Percentiles rank a stretch among this genome's conserved stretches.
Evolutionary conservation across 2,329 filamentous ascomycete species (phyloP).

Genomic region (Juglanconis sp.): DNA sequence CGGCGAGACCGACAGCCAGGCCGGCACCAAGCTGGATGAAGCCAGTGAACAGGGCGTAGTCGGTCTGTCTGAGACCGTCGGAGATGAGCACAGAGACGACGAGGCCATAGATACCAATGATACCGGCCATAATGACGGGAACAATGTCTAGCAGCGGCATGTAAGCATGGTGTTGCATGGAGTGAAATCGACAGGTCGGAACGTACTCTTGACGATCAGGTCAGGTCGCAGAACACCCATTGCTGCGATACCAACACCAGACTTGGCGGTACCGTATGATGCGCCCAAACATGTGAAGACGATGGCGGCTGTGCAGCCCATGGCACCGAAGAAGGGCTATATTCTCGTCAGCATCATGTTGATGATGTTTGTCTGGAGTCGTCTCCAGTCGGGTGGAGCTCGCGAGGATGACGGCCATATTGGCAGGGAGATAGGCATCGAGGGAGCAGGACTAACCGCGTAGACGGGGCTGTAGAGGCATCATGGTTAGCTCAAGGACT

Average conservation of each 20-base stretch:
- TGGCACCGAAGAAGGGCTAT: constrained; percentile 89
- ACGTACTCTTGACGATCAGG: constrained; percentile 97
- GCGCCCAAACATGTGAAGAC: constrained; percentile 50
- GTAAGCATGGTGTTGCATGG: constrained; percentile 16
- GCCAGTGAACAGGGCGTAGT: constrained; percentile 70
- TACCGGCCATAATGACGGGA: constrained; percentile 99
- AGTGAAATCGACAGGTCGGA: neutral
- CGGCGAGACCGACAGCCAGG: constrained; percentile 76
- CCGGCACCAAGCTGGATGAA: constrained; percentile 85
- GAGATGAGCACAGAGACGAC: constrained; percentile 87
- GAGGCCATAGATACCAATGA: constrained; percentile 97
- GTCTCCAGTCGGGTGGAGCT: constrained; percentile 25
- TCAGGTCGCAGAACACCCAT: constrained; percentile 98
- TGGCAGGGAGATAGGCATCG: constrained; percentile 14
- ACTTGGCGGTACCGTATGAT: constrained; percentile 76
- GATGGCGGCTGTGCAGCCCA: constrained; percentile 76
- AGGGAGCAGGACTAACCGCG: constrained; percentile 72
- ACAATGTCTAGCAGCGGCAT: constrained; percentile 72
- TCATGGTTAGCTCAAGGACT: constrained; percentile 42
- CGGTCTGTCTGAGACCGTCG: constrained; percentile 68
- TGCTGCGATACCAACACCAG: constrained; percentile 95
- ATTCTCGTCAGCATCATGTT: constrained; percentile 31
- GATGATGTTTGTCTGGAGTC: constrained; percentile 14
- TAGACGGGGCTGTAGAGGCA: constrained; percentile 77
- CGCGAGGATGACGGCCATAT: constrained; percentile 19